phyloP scores from a whole-genome alignment of 2,329 filamentous ascomycete species.

The Phoma sp. region DNA sequence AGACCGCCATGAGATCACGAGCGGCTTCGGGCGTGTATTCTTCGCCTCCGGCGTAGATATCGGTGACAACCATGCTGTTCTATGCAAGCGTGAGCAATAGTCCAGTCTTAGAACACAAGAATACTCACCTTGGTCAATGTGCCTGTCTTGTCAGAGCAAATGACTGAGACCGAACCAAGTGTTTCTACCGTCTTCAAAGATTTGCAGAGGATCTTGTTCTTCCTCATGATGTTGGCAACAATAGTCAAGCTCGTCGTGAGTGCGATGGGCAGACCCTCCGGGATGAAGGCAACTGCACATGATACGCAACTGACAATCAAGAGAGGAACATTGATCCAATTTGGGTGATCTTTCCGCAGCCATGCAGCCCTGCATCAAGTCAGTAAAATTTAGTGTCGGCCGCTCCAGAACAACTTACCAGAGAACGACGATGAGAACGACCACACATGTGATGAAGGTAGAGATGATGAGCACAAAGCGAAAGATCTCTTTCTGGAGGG shows the following conservation, averaged over 20 bases:
- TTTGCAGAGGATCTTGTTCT: conserved; percentile 80
- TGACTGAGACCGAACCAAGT: conserved; percentile 72
- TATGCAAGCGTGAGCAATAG: conserved; percentile 29
- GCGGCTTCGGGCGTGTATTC: conserved; percentile 61
- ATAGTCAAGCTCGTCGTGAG: conserved; percentile 71
- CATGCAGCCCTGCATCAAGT: conserved; percentile 65
- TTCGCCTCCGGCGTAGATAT: conserved; percentile 66
- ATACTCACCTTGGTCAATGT: conserved; percentile 61
- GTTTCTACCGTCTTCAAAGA: conserved; percentile 81
- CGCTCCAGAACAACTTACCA: conserved; percentile 57
- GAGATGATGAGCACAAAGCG: conserved; percentile 76
- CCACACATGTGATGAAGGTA: conserved; percentile 69
- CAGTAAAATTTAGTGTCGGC: conserved; percentile 12
- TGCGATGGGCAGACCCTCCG: conserved; percentile 59
- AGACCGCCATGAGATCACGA: conserved; percentile 40
- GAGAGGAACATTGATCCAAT: conserved; percentile 74
- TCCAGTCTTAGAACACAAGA: not conserved
- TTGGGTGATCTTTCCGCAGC: conserved; percentile 69
- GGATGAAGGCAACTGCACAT: conserved; percentile 71
- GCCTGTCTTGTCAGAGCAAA: conserved; percentile 80
- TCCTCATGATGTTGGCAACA: conserved; percentile 76
- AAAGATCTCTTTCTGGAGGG: conserved; percentile 74
- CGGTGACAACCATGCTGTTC: conserved; percentile 77
- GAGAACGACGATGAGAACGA: conserved; percentile 68
- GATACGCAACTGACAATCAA: conserved; percentile 75